These are phyloP conservation scores for Melaleuca alternifolia DNA, from an alignment of 345 rosid genomes.

Conservation along the genomic window DNA sequence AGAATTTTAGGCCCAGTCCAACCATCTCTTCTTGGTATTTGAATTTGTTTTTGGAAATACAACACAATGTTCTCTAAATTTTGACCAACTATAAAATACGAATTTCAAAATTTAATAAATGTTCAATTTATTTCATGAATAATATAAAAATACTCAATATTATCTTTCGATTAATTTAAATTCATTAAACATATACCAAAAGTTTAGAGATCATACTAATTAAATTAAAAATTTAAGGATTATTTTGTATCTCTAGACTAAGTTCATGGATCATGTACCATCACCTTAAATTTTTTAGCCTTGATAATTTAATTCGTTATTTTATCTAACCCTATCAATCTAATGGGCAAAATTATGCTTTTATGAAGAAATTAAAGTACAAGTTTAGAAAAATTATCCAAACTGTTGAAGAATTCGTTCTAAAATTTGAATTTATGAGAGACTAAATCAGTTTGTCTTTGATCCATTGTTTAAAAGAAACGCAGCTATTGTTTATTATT, in stretches of 20 bases:
- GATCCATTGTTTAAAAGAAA: background rate
- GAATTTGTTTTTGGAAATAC: background rate
- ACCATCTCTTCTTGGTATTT: background rate
- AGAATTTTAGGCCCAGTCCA: background rate
- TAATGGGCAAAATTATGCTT: background rate
- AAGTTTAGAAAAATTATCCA: background rate
- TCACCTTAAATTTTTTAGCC: background rate
- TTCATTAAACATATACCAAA: background rate
- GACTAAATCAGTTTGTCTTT: background rate
- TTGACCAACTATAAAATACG: no score
- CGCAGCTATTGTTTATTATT: background rate
- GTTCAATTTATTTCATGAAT: fast-evolving
- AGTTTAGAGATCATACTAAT: background rate
- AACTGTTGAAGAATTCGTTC: background rate
- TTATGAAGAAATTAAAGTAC: background rate
- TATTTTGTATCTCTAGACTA: fast-evolving
- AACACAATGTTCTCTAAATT: background rate
- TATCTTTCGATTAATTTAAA: no score
- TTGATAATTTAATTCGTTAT: background rate
- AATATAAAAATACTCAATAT: background rate
- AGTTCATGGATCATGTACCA: background rate
- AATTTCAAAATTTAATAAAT: background rate
- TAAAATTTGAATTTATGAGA: background rate
- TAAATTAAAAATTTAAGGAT: fast-evolving
- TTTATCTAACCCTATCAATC: background rate